These are phyloP conservation scores for Excoecaria agallocha DNA, from an alignment of 345 rosid species.

Conservation along the genomic window DNA sequence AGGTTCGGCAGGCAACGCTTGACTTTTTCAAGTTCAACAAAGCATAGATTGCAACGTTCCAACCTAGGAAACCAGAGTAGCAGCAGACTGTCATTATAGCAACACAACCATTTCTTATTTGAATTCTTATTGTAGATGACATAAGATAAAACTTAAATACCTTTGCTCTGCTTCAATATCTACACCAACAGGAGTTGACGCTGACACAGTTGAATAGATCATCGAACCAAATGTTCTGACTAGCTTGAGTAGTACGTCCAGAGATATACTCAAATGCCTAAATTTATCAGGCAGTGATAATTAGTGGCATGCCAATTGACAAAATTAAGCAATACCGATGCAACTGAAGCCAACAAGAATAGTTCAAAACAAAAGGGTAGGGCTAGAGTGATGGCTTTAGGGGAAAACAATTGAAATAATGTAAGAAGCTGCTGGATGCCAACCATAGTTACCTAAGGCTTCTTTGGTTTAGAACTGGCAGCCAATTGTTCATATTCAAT, in stretches of 20 bases:
- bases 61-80: conserved; percentile 40
- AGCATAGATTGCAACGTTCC: conserved; percentile 83
- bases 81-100: conserved; percentile 10
- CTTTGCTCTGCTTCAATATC: conserved; percentile 99
- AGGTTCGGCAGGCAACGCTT: conserved; percentile 60
- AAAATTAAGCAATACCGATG: background rate
- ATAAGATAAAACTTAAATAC: conserved; percentile 30
- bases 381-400: background rate
- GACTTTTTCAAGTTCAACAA: conserved; percentile 83
- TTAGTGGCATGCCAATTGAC: background rate
- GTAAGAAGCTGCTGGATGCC: background rate
- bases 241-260: conserved; percentile 87
- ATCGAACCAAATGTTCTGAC: conserved; percentile 74
- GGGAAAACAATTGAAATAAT: too few relatives aligned
- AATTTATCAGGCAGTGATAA: conserved; percentile 18
- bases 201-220: conserved; percentile 75
- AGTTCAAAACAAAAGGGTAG: background rate
- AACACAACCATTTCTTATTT: background rate
- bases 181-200: conserved; percentile 83
- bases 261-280: conserved; percentile 80
- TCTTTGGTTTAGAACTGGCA: too few relatives aligned
- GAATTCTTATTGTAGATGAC: background rate
- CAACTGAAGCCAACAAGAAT: background rate
- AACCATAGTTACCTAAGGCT: background rate
- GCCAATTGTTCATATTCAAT: too few relatives aligned